Evolutionary conservation across 1,284 basidiomycete species (phyloP), one percentile per base, ranked within the genome.

Genomic region (Boletus calvinii): DNA sequence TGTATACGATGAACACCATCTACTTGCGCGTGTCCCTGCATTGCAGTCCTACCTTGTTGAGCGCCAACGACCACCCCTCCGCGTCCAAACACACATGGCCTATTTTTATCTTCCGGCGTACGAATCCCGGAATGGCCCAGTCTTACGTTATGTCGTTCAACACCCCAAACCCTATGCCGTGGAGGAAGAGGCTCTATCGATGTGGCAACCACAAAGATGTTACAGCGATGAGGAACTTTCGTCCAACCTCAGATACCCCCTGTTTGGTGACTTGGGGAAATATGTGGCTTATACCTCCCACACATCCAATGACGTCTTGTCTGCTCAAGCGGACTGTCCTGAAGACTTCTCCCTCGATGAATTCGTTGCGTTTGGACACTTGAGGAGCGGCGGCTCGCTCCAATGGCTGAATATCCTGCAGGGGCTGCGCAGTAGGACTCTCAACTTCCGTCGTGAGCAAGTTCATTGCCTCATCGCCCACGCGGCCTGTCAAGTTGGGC

Each of bases 331-430:
- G 0, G 52, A 67, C 4, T 77, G 74, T 50, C 68, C 68, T 1
- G 17, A 38, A 1, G 62, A 70, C 3, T 48, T 78, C 1, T 64
- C 56, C n/a, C 53, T 74, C 1, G 75, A 78, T 31, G 77, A 81
- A 52, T 74, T 70, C 35, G 61, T 71, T 5, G 63, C 73, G 0
- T 78, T 75, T 47, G 71, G 69, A 0, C 62, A 63, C 36, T 55
- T 81, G 26, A 74, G 79, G 2, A 70, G 73, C 26, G 78, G 79
- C 3, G 54, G 64, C 2, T 62, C 59, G 0, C 54, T 80, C 0
- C 78, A 81, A 42, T 81, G 78, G 79, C 55, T 74, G 31, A 81
- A 81, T 50, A 74, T 81, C 8, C 55, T 70, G 6, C 65, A 70
- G 15, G 77, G 74, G 53, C 52, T 80, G n/a, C 63, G 63, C 10